Evolutionary conservation across 2,329 filamentous ascomycete genomes (phyloP).

Genomic region (Volutella citrinella): DNA sequence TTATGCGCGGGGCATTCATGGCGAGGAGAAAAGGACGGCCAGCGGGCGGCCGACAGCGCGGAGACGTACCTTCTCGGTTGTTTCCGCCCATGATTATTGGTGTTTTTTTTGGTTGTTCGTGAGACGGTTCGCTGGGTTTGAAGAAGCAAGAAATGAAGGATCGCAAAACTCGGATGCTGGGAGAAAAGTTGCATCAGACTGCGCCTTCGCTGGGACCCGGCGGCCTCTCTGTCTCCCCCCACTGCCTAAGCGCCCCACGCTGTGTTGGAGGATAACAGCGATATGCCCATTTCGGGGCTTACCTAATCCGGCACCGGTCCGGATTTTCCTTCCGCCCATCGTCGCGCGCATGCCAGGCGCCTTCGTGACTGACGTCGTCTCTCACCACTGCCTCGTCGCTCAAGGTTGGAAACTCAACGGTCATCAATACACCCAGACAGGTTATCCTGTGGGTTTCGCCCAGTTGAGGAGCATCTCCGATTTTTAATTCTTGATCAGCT

Average conservation of each 20-base stretch:
- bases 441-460: too few species aligned
- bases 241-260: constrained; percentile 5
- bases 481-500: too few species aligned
- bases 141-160: constrained; percentile 12
- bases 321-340: constrained; percentile 13
- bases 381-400: too few species aligned
- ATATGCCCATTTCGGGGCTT: constrained; percentile 23
- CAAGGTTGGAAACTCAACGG: too few species aligned
- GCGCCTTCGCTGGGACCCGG: constrained; percentile 14
- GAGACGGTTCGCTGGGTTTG: constrained; percentile 9
- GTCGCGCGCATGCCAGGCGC: constrained; percentile 8
- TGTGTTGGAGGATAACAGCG: constrained; percentile 11
- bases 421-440: too few species aligned
- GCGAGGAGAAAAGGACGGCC: constrained; percentile 6
- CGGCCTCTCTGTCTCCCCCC: constrained; percentile 10
- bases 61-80: constrained; percentile 36
- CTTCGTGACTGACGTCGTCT: constrained; percentile 2
- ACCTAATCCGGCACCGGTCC: constrained; percentile 18
- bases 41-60: not conserved
- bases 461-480: too few species aligned
- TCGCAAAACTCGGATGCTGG: constrained; percentile 12
- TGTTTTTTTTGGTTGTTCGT: too few species aligned
- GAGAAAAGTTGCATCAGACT: constrained; percentile 23
- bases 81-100: constrained; percentile 35
- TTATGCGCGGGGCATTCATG: not conserved